Evolutionary conservation across 2,329 filamentous ascomycete species (phyloP), one percentile per base, ranked within the genome.

Genomic region (Grosmannia huntii): DNA sequence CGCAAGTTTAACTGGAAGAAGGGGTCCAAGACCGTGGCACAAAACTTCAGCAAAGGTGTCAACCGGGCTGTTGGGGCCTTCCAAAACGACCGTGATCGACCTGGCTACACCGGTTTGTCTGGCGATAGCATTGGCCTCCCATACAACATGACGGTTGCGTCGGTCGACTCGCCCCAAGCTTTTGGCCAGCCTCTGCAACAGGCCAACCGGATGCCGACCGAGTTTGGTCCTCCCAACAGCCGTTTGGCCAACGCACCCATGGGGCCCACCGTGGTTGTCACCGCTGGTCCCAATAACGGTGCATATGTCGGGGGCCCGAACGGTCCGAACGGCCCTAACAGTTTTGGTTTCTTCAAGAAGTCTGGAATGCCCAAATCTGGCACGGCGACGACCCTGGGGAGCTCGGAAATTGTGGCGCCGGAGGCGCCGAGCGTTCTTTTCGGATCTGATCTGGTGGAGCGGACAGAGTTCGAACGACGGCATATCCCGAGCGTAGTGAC

Each of bases 1-100:
- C 95, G 90, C 75, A 97, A 96, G 71, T 96, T 96, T 74, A 96
- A 96, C 74, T 97, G 94, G 91, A 96, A 96, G 79, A 96, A 95
- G 76, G 90, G 90, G 46, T 89, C 89, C 46, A 92, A 95, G 72
- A 91, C 89, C 58, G 86, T 97, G 65, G 91, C 91, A 31, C 95
- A 96, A 71, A 92, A 91, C 67, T 88, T 97, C 56, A 87, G 88
- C 61, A 96, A 96, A 75, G 90, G 91, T 56, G 84, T 97, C 70
- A 96, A 95, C 71, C 89, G 90, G 57, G 91, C 91, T 6, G 95
- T 96, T 60, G 86, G 85, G 55, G 86, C 86, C 57, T 84, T 80
- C 76, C 81, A 79, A 68, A 78, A 73, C 68, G 82, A 72, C 66
- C 66, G 67, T 67, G 82, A 86, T 64, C 72, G 75, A 62, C 71